Conservation (phyloP, 768 basidiomycete species). For the Naganishia vaughanmartiniae region DNA sequence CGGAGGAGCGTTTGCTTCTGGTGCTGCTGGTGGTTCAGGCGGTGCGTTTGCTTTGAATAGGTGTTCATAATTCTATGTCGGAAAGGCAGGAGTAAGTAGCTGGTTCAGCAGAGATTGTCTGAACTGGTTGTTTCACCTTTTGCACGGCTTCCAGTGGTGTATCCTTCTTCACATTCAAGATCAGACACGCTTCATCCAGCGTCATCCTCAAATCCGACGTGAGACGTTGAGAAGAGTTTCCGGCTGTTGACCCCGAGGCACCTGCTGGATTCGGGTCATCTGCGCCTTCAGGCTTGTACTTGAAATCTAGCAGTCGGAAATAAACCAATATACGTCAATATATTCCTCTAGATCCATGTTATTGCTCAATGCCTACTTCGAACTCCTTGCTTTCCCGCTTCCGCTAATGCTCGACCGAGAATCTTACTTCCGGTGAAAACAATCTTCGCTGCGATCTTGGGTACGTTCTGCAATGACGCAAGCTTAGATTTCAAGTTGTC, state of each 20-base stretch:
- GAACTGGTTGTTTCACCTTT: conserved; percentile 60
- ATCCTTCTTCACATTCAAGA: conserved; percentile 79
- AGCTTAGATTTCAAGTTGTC: neutral
- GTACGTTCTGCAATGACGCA: conserved; percentile 4
- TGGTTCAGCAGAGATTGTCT: neutral
- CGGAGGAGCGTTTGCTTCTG: conserved; percentile 48
- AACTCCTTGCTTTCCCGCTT: conserved; percentile 85
- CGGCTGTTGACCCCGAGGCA: conserved; percentile 61
- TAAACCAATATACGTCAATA: neutral
- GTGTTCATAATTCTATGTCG: conserved; percentile 80
- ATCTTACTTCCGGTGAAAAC: conserved; percentile 23
- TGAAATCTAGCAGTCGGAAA: conserved; percentile 64
- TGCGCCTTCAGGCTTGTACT: conserved; percentile 69
- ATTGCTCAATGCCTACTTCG: conserved; percentile 65
- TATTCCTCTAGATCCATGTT: neutral
- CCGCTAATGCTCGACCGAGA: conserved; percentile 82
- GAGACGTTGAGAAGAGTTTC: conserved; percentile 58
- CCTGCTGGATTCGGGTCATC: conserved; percentile 70
- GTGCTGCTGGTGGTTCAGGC: conserved; percentile 59
- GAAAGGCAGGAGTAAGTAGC: neutral
- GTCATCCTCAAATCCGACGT: conserved; percentile 88
- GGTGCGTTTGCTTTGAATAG: conserved; percentile 86
- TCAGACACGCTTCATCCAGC: conserved; percentile 87
- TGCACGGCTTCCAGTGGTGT: conserved; percentile 67
- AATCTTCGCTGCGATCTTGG: conserved; percentile 19